Conservation (phyloP, 1,284 basidiomycete genomes). For the Ustanciosporium gigantosporum region DNA sequence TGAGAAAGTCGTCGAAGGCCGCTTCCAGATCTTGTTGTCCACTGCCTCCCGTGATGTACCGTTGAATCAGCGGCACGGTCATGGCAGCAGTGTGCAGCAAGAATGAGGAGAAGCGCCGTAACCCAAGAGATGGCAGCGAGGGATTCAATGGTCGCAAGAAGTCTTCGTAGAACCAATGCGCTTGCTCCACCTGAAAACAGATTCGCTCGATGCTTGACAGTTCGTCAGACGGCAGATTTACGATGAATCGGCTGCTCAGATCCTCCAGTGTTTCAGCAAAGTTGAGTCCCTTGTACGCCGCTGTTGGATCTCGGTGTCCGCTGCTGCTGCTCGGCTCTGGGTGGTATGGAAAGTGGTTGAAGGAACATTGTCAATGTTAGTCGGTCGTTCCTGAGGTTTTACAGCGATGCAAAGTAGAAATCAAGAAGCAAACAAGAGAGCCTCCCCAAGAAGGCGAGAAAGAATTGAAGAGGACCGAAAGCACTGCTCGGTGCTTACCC, state of each 20-base stretch:
- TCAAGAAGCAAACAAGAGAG: constrained; percentile 1
- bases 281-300: constrained; percentile 40
- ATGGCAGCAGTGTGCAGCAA: constrained; percentile 66
- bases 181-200: constrained; percentile 99
- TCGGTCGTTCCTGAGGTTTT: too few relatives aligned
- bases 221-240: constrained; percentile 94
- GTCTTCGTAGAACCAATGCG: constrained; percentile 99
- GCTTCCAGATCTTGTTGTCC: constrained; percentile 52
- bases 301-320: constrained; percentile 21
- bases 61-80: constrained; percentile 56
- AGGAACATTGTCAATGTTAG: constrained; percentile 3
- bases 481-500: constrained; percentile 40
- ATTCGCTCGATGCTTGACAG: constrained; percentile 86
- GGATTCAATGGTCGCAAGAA: constrained; percentile 85
- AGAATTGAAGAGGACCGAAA: constrained; percentile 14
- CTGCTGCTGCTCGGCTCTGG: constrained; percentile 27
- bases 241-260: constrained; percentile 75
- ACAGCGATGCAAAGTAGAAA: too few relatives aligned
- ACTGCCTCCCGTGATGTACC: constrained; percentile 50
- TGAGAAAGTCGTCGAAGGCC: constrained; percentile 58
- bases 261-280: constrained; percentile 61
- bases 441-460: background rate
- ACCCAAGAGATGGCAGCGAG: constrained; percentile 72
- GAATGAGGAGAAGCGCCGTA: constrained; percentile 93
- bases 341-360: constrained; percentile 3